phyloP scores from a whole-genome alignment of 768 basidiomycete species.

The Lactarius tabidus region DNA sequence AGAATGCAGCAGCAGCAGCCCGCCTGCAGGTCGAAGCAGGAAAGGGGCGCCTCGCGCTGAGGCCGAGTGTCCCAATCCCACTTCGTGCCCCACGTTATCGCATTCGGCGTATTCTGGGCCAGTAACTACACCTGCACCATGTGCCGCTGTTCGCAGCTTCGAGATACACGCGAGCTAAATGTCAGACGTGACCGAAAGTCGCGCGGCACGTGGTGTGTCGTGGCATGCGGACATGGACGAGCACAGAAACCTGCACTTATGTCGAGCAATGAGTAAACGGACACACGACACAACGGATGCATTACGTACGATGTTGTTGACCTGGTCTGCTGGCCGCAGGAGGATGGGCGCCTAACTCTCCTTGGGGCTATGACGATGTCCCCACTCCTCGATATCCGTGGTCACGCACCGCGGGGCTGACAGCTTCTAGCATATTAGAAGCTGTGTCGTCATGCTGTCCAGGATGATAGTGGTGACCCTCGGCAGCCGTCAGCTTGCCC shows the following conservation, averaged over 20 bases:
- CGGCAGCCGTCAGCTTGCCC: not conserved
- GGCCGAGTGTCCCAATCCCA: not conserved
- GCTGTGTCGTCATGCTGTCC: not conserved
- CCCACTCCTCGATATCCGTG: not conserved
- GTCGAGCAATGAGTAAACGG: too few relatives aligned
- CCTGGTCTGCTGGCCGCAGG: constrained; percentile 7
- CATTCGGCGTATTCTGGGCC: not conserved
- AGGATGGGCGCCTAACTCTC: constrained; percentile 7
- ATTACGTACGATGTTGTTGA: constrained; percentile 16
- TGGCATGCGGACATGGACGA: constrained; percentile 17
- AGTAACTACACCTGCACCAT: constrained; percentile 13
- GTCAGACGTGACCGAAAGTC: constrained; percentile 8
- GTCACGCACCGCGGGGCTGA: constrained; percentile 1
- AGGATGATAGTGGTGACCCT: not conserved
- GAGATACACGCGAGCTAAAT: constrained; percentile 8
- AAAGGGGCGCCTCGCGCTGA: constrained; percentile 8
- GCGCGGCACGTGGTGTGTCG: constrained; percentile 8
- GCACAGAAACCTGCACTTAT: constrained; percentile 1
- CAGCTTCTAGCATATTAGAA: not conserved
- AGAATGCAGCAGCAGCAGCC: constrained; percentile 4
- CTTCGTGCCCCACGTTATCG: not conserved
- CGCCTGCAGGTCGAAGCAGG: constrained; percentile 9
- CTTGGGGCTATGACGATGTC: not conserved
- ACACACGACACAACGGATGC: not conserved
- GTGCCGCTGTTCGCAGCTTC: constrained; percentile 1